These are phyloP conservation scores for Hanseniaspora nectarophila DNA, from an alignment of 805 yeast species.

Conservation along the genomic window DNA sequence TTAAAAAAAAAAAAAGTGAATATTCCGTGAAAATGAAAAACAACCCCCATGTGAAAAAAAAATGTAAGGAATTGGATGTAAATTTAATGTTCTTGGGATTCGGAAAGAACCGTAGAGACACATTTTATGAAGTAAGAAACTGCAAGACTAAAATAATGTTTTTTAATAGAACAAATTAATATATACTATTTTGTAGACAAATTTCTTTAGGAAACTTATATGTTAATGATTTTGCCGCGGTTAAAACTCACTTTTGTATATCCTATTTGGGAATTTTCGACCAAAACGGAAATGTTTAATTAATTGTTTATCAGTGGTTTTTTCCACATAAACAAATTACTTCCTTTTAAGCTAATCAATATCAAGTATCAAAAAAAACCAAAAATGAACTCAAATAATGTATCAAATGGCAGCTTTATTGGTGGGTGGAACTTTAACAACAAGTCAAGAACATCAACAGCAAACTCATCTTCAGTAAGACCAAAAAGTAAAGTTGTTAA, in stretches of 20 bases:
- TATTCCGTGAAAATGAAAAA: background rate
- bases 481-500: background rate
- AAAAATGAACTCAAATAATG: background rate
- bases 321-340: too few relatives aligned
- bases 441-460: background rate
- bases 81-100: too few relatives aligned
- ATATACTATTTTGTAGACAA: too few relatives aligned
- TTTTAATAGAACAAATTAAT: too few relatives aligned
- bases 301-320: too few relatives aligned
- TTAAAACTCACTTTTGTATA: too few relatives aligned
- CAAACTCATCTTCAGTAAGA: background rate
- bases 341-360: background rate
- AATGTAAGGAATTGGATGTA: too few relatives aligned
- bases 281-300: background rate
- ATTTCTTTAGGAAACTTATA: too few relatives aligned
- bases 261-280: background rate
- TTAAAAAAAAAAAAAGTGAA: background rate
- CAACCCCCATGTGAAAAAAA: background rate
- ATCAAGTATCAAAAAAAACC: background rate
- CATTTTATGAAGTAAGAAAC: too few relatives aligned
- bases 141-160: too few relatives aligned
- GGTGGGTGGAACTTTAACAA: conserved; percentile 5
- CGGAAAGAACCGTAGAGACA: too few relatives aligned
- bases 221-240: background rate
- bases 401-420: background rate